Percentiles rank a stretch among this genome's conserved stretches.
Conservation (phyloP, 2,329 filamentous ascomycete species). For the Blastomyces percursus region DNA sequence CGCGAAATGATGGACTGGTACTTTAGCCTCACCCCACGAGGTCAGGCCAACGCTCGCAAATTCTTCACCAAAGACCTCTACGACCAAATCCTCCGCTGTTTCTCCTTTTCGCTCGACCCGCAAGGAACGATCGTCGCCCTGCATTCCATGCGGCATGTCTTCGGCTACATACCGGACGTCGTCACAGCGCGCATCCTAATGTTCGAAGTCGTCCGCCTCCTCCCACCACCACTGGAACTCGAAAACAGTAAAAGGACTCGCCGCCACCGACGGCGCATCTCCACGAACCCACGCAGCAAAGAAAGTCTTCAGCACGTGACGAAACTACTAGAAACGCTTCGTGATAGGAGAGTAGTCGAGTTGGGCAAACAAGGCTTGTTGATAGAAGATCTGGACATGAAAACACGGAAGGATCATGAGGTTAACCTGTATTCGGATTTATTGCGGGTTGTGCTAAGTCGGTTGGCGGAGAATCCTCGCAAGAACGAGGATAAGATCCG, state of each 20-base stretch:
- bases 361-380: constrained; percentile 24
- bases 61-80: constrained; percentile 41
- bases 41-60: constrained; percentile 21
- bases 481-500: constrained; percentile 26
- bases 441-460: constrained; percentile 31
- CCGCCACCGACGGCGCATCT: constrained; percentile 28
- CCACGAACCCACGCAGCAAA: constrained; percentile 32
- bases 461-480: constrained; percentile 20
- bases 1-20: constrained; percentile 41
- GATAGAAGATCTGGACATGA: constrained; percentile 27
- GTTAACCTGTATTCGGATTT: constrained; percentile 35
- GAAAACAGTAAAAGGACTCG: constrained; percentile 25
- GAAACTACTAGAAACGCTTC: constrained; percentile 36
- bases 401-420: constrained; percentile 31
- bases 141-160: constrained; percentile 34
- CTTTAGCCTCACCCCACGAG: constrained; percentile 22
- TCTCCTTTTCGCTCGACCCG: constrained; percentile 41
- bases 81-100: constrained; percentile 42
- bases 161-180: constrained; percentile 37
- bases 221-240: constrained; percentile 22
- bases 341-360: constrained; percentile 26
- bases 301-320: constrained; percentile 36
- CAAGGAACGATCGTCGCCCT: constrained; percentile 41
- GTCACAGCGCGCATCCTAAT: constrained; percentile 39
- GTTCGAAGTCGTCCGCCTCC: constrained; percentile 39